Evolutionary conservation across 768 basidiomycete species (phyloP).

Genomic region (Xerocomus spinulosus): DNA sequence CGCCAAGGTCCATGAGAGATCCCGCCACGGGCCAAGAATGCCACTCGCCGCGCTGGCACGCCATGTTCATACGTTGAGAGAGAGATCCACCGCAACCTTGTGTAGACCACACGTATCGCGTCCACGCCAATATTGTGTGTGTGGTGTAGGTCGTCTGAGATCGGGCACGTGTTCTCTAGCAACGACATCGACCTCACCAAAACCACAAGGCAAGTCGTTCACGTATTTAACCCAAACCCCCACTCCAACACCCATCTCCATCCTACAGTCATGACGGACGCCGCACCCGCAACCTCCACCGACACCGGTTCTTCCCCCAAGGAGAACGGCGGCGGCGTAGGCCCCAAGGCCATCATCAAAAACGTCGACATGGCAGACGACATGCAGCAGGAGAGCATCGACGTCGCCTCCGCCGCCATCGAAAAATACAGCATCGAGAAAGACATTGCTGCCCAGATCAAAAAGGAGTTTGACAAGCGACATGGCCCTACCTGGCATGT

Average conservation of each 20-base stretch:
- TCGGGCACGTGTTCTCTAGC: conserved; percentile 16
- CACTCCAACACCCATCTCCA: conserved; percentile 1
- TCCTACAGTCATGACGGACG: conserved; percentile 46
- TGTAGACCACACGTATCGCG: background rate
- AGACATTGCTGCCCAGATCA: conserved; percentile 96
- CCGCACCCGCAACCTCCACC: conserved; percentile 52
- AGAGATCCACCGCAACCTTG: too few species aligned
- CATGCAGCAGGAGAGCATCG: conserved; percentile 93
- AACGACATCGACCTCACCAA: conserved; percentile 16
- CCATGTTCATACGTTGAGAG: too few species aligned
- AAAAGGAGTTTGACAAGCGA: conserved; percentile 94
- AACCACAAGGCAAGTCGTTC: conserved; percentile 25
- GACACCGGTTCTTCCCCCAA: conserved; percentile 45
- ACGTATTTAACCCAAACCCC: conserved; percentile 25
- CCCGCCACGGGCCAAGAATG: too few species aligned
- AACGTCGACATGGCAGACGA: conserved; percentile 96
- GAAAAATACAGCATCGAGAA: conserved; percentile 95
- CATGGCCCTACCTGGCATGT: conserved; percentile 97
- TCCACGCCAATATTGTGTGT: background rate
- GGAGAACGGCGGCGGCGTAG: conserved; percentile 34
- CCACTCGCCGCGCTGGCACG: too few species aligned
- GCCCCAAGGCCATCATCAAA: conserved; percentile 88
- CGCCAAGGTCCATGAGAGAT: too few species aligned
- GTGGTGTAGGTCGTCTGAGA: background rate
- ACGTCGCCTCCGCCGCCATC: conserved; percentile 79